A percentile compares a stretch with the other conserved stretches of the same genome.
These are phyloP conservation scores for Lentinula edodes DNA, from an alignment of 768 basidiomycete species.

Conservation along the genomic window DNA sequence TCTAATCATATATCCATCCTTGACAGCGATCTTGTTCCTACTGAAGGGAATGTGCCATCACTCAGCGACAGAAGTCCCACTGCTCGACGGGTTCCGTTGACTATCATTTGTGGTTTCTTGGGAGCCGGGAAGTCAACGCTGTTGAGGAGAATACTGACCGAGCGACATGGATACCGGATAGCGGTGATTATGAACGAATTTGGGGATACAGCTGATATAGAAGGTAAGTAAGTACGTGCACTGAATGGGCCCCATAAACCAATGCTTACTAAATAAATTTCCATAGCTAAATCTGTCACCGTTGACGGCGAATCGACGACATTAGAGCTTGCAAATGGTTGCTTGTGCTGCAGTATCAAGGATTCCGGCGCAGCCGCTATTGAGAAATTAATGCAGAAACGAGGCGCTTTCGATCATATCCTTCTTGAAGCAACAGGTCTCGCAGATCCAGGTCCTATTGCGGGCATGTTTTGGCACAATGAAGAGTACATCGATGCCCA, in stretches of 20 bases:
- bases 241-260: neutral
- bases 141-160: constrained; percentile 86
- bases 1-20: constrained; percentile 9
- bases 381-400: constrained; percentile 82
- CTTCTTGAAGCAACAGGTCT: constrained; percentile 93
- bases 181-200: constrained; percentile 99
- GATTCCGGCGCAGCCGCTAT: constrained; percentile 92
- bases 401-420: constrained; percentile 92
- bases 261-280: neutral
- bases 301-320: constrained; percentile 59
- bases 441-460: constrained; percentile 93
- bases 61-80: neutral
- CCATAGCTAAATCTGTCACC: constrained; percentile 78
- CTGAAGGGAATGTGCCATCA: constrained; percentile 14
- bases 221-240: constrained; percentile 34
- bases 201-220: constrained; percentile 69
- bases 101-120: constrained; percentile 92
- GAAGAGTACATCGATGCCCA: constrained; percentile 52
- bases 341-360: constrained; percentile 97
- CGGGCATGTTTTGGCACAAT: constrained; percentile 83
- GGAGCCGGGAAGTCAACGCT: constrained; percentile 94
- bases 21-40: constrained; percentile 14
- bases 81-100: constrained; percentile 62
- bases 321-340: constrained; percentile 92
- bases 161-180: constrained; percentile 90